Base-by-base conservation (phyloP, 129 eudicot genomes). In the Lonicera japonica region DNA sequence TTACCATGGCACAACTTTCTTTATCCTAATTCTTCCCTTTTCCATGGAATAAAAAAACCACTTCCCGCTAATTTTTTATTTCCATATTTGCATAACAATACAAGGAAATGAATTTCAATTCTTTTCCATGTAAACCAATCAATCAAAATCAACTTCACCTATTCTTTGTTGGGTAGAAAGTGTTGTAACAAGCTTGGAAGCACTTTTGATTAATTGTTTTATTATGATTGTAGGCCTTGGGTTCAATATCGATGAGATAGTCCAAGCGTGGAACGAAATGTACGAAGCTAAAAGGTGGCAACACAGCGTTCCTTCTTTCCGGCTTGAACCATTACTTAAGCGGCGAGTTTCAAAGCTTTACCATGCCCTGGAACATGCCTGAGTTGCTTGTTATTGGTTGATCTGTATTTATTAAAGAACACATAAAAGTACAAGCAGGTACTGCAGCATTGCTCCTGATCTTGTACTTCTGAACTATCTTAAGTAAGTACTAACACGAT, bases 211-310 rank as follows among this genome's bases (percentile, higher is more conserved):
- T 18, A 17, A 29, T 1, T n/a, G 6, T 29, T 67, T 50, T 19
- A 14, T 64, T 53, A 63, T 75, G 60, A 21, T 66, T 77, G 41
- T 70, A 85, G 97, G 97, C 3, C 23, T 86, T 60, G 86, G 91
- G 23, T 89, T 89, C 79, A 80, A 82, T 60, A 83, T 89, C 21
- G 86, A 86, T 47, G 97, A 89, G 91, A 89, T 89, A 54, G 83
- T 89, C 51, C 91, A 89, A 50, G 97, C 97, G 18, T 89, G 97
- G 97, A 89, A 80, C 59, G 97, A 89, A 71, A 89, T 89, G 97
- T 75, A 77, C 58, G 97, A 89, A 61, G 97, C 86, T 20, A 83
- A 83, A 69, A 75, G 73, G 69, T 86, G 88, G 91, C 81, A 78
- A 66, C 73, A 74, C 40, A 68, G 81, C 38, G 77, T 89, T 64